These are phyloP conservation scores for Cinchona pubescens DNA, from an alignment of 257 asterid genomes.

Conservation along the genomic window DNA sequence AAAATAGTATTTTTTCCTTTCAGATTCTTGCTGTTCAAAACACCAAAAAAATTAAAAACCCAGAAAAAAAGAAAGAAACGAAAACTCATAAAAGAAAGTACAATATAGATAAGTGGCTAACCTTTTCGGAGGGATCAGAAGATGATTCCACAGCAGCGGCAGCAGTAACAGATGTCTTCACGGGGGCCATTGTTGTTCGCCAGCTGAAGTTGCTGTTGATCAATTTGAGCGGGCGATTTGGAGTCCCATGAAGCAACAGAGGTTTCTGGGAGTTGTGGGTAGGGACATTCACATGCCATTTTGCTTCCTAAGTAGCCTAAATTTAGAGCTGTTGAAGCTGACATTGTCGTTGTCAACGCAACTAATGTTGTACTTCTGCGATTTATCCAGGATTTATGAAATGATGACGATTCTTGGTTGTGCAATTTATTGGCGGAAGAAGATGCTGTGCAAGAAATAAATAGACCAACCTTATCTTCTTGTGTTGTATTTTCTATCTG, in stretches of 20 bases:
- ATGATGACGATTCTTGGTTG: constrained; percentile 3
- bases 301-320: constrained; percentile 51
- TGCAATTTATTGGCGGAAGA: constrained; percentile 17
- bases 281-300: constrained; percentile 28
- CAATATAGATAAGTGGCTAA: constrained; percentile 13
- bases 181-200: constrained; percentile 35
- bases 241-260: constrained; percentile 30
- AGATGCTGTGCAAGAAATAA: constrained; percentile 26
- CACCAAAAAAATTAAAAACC: not conserved
- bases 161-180: constrained; percentile 63
- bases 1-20: constrained; percentile 62
- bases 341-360: constrained; percentile 43
- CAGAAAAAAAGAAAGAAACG: too few species aligned
- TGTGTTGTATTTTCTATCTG: constrained; percentile 17
- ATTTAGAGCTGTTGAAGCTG: constrained; percentile 61
- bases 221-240: constrained; percentile 26
- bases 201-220: constrained; percentile 21
- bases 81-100: not conserved
- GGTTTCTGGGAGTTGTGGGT: constrained; percentile 42
- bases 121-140: constrained; percentile 62
- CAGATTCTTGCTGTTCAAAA: constrained; percentile 42
- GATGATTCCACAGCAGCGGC: too few species aligned
- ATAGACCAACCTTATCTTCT: constrained; percentile 49
- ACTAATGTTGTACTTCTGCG: too few species aligned
- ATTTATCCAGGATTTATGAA: too few species aligned